Conservation (phyloP, 805 yeast species). For the Metschnikowia rubicola region DNA sequence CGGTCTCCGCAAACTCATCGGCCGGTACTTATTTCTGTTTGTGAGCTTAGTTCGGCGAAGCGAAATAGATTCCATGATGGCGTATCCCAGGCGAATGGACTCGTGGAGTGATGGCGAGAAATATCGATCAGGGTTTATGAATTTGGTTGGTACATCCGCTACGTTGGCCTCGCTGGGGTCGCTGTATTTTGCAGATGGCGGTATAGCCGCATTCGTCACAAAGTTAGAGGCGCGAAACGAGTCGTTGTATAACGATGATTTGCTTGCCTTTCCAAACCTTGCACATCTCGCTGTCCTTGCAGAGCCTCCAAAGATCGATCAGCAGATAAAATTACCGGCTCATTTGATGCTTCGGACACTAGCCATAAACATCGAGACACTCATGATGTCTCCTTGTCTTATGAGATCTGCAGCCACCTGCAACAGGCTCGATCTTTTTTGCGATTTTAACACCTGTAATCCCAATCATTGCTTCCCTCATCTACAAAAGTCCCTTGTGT, state of each 20-base stretch:
- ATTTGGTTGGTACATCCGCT: not conserved
- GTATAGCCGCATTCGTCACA: conserved; percentile 12
- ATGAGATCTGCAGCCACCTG: not conserved
- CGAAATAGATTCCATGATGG: conserved; percentile 26
- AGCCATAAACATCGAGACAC: conserved; percentile 18
- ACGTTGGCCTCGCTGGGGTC: conserved; percentile 1
- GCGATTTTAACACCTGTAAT: conserved; percentile 15
- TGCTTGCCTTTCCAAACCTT: conserved; percentile 20
- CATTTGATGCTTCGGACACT: conserved; percentile 9
- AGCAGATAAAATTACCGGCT: not conserved
- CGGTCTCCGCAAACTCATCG: conserved; percentile 20
- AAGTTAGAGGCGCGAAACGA: conserved; percentile 25
- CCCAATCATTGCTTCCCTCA: not conserved
- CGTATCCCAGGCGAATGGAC: conserved; percentile 20
- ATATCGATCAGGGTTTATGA: conserved; percentile 18
- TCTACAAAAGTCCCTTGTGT: not conserved
- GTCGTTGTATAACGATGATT: conserved; percentile 13
- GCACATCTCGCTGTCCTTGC: conserved; percentile 22
- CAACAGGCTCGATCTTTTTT: conserved; percentile 17
- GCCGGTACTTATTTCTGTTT: conserved; percentile 19
- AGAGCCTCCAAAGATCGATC: not conserved
- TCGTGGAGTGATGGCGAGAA: conserved; percentile 19
- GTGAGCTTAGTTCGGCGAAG: conserved; percentile 27
- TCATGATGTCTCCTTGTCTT: conserved; percentile 8
- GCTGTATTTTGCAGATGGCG: not conserved